Evolutionary conservation across 78 protist species (phyloP).

Genomic region (Pigoraptor vietnamica): DNA sequence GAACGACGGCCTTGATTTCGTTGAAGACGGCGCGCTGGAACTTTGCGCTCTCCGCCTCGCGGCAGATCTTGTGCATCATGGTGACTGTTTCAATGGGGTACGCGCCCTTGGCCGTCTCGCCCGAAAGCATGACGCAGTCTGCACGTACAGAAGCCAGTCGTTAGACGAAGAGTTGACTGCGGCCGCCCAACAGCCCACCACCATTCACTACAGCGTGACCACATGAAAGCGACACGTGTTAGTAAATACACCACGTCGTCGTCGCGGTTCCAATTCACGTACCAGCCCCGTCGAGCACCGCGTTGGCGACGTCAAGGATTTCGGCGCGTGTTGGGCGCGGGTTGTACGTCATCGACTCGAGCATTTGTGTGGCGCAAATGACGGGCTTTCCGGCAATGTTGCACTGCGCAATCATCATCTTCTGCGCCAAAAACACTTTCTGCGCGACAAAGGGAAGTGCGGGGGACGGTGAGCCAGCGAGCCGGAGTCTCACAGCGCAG

Average conservation of each 20-base stretch:
- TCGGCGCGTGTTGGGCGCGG: constrained; percentile 95
- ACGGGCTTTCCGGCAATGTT: constrained; percentile 54
- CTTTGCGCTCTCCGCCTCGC: background rate
- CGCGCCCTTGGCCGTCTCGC: constrained; percentile 75
- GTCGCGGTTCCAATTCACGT: too few relatives aligned
- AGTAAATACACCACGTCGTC: too few relatives aligned
- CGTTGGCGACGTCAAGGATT: constrained; percentile 69
- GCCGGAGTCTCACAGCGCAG: too few relatives aligned
- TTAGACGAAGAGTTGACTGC: too few relatives aligned
- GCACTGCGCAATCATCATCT: constrained; percentile 75
- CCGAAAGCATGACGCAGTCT: constrained; percentile 82
- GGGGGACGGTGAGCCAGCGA: too few relatives aligned
- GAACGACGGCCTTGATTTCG: background rate
- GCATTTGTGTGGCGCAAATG: constrained; percentile 66
- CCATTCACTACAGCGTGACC: too few relatives aligned
- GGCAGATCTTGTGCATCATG: constrained; percentile 12
- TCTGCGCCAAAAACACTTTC: constrained; percentile 77
- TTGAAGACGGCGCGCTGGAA: background rate
- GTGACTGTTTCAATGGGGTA: constrained; percentile 42
- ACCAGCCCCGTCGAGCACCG: constrained; percentile 74
- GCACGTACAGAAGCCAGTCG: background rate
- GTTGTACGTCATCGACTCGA: constrained; percentile 71
- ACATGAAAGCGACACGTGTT: too few relatives aligned
- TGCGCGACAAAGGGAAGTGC: too few relatives aligned
- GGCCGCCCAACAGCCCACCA: too few relatives aligned